Evolutionary conservation across 1,284 basidiomycete species (phyloP).

Genomic region (Ceratobasidium sp.): DNA sequence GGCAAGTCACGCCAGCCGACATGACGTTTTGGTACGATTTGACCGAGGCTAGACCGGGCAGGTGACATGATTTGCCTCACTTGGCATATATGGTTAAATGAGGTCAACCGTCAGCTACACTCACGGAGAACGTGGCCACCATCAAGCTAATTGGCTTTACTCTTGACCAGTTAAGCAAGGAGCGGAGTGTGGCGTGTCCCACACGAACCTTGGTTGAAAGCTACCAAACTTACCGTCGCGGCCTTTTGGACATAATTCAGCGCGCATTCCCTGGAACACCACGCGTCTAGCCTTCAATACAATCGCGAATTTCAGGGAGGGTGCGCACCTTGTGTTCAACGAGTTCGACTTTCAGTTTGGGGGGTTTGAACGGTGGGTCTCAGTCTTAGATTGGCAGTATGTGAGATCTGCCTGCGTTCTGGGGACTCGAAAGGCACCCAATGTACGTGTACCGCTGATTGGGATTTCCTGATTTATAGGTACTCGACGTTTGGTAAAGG

Average conservation of each 20-base stretch:
- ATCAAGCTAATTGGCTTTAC: not conserved
- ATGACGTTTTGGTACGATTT: not conserved
- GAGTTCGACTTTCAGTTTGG: not conserved
- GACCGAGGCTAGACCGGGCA: not conserved
- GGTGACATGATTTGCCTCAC: not conserved
- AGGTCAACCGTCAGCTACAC: not conserved
- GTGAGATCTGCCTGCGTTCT: not conserved
- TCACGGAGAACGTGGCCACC: not conserved
- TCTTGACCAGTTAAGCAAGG: not conserved
- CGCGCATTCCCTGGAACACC: not conserved
- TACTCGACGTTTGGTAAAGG: not conserved
- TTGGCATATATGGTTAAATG: constrained; percentile 21
- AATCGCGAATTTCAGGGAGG: not conserved
- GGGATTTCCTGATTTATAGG: not conserved
- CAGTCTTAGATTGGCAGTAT: not conserved
- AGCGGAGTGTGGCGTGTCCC: not conserved
- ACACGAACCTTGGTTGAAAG: not conserved
- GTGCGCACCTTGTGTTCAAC: not conserved
- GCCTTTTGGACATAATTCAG: not conserved
- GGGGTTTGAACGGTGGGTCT: not conserved
- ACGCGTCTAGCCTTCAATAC: not conserved
- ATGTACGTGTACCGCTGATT: not conserved
- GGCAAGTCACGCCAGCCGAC: not conserved
- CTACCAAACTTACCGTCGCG: not conserved
- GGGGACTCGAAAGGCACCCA: not conserved